phyloP scores from a whole-genome alignment of 2,329 filamentous ascomycete genomes.

The Colletotrichum sp. region DNA sequence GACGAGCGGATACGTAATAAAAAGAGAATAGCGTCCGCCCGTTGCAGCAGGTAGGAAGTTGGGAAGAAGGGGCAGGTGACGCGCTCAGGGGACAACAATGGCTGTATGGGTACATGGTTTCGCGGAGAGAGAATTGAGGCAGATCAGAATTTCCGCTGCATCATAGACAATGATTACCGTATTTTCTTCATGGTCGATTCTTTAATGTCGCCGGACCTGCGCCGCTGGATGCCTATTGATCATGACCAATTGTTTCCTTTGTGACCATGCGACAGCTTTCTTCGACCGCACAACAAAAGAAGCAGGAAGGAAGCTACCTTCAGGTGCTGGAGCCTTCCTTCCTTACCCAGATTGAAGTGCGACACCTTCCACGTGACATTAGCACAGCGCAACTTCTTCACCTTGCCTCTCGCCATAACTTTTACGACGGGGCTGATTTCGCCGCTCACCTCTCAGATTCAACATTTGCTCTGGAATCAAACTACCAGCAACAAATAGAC shows the following conservation, averaged over 20 bases:
- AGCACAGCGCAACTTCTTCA: background rate
- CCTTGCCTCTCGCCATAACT: background rate
- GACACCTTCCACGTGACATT: background rate
- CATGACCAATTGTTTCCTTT: background rate
- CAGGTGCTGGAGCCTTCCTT: background rate
- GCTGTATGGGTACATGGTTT: background rate
- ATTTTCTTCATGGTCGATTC: background rate
- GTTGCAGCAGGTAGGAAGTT: too few relatives aligned
- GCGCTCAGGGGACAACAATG: background rate
- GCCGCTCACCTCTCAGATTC: background rate
- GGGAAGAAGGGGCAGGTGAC: too few relatives aligned
- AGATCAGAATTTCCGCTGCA: background rate
- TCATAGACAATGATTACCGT: background rate
- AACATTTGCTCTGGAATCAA: background rate
- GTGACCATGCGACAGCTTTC: background rate
- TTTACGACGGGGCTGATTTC: rapidly evolving
- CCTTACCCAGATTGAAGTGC: background rate
- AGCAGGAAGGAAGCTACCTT: background rate
- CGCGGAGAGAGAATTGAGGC: background rate
- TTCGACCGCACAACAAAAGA: background rate
- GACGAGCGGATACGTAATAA: background rate
- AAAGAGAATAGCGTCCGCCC: background rate
- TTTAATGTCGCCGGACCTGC: background rate
- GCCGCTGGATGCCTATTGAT: background rate
- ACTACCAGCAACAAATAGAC: background rate